A percentile compares a stretch with the other conserved stretches of the same genome.
These are phyloP conservation scores for Calcarisporium arbuscula DNA, from an alignment of 2,329 filamentous ascomycete species.

Conservation along the genomic window DNA sequence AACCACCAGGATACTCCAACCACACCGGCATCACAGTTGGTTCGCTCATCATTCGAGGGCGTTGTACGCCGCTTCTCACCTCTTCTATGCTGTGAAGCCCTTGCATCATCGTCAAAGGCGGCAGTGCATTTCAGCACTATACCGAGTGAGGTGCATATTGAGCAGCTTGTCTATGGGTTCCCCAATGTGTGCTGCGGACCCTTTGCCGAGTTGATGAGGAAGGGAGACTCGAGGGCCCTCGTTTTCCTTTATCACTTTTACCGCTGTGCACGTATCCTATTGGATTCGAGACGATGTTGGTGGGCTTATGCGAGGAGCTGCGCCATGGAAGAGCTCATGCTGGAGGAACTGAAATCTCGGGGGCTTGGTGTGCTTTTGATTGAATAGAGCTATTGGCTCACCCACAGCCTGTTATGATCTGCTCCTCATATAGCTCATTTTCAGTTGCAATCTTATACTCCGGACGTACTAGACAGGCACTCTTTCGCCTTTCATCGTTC, in stretches of 20 bases:
- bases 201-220: slow-evolving; percentile 15
- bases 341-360: slow-evolving; percentile 10
- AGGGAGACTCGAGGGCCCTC: slow-evolving; percentile 19
- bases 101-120: neutral
- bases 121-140: neutral
- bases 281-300: slow-evolving; percentile 16
- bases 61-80: slow-evolving; percentile 12
- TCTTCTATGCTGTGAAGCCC: slow-evolving; percentile 12
- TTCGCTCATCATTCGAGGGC: slow-evolving; percentile 14
- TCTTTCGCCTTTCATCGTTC: too few species aligned
- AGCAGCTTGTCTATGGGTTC: slow-evolving; percentile 20
- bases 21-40: neutral
- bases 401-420: too few species aligned
- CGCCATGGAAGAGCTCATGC: slow-evolving; percentile 14
- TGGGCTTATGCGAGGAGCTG: slow-evolving; percentile 17
- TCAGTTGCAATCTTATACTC: too few species aligned
- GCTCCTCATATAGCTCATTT: too few species aligned
- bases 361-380: neutral
- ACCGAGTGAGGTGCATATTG: slow-evolving; percentile 11
- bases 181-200: slow-evolving; percentile 20
- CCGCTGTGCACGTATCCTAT: slow-evolving; percentile 12
- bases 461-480: too few species aligned
- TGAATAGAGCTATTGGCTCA: too few species aligned
- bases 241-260: slow-evolving; percentile 22
- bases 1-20: too few species aligned